Evolutionary conservation across 441 rosid genomes (phyloP), one percentile per base, ranked within the genome.

Genomic region (Mallotus repandus): DNA sequence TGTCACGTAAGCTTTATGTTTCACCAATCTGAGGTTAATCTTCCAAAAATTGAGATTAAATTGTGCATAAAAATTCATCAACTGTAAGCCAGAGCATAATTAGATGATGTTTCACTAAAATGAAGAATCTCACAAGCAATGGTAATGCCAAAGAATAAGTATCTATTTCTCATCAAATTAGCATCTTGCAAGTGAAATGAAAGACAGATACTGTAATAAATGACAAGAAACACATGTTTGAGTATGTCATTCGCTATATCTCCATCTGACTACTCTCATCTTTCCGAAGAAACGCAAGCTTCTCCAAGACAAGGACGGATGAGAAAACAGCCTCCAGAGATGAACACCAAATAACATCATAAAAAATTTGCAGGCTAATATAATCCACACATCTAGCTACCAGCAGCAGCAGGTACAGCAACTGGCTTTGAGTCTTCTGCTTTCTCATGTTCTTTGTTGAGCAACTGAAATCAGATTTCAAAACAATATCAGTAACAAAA

Each of bases 401-500:
- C 85, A 53, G 70, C 74, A 46, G 80, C 79, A 74, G 84, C 77
- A 0, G 89, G 85, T 32, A 84, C 81, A 14, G 85, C 56, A 58
- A 84, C 83, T 2, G 89, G 80, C 71, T 88, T 87, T 0, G 87
- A 75, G 73, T 90, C 95, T 73, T 87, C 92, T 0, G 88, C 89
- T 72, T 87, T 90, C 54, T 90, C 92, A 12, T 90, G 95, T 71
- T 90, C 95, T 84, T 88, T 90, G 82, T 90, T 90, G 53, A 87
- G 70, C 81, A 90, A 79, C 92, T 90, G 85, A 77, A 78, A 81
- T 69, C 21, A 60, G 16, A 62, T 35, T 35, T 4, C 6, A 9
- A 25, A 43, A 9, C 5, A 70, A 29, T 2, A 48, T 49, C 21
- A 35, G 66, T 14, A 32, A 12, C 11, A 66, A 22, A 14, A 21